Evolutionary conservation across 768 basidiomycete genomes (phyloP).

Genomic region (Gymnopilus junonius): DNA sequence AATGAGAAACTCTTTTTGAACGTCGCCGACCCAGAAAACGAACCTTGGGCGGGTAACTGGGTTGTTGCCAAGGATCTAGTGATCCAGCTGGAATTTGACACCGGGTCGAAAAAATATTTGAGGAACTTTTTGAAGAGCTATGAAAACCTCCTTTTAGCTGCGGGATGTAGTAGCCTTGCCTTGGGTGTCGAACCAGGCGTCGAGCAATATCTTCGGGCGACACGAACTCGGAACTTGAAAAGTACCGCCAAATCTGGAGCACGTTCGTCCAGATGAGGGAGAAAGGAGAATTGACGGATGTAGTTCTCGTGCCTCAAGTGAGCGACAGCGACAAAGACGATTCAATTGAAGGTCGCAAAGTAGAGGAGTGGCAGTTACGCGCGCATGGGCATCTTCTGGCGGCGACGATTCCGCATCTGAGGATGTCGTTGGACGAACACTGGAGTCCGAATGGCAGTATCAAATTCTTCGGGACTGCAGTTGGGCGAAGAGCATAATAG

Average conservation of each 20-base stretch:
- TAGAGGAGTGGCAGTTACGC: not conserved
- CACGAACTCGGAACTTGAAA: not conserved
- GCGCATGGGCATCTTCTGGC: conserved; percentile 15
- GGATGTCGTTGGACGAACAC: conserved; percentile 26
- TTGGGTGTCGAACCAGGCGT: not conserved
- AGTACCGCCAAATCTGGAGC: conserved; percentile 16
- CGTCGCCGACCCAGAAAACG: conserved; percentile 38
- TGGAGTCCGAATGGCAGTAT: conserved; percentile 13
- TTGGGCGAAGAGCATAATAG: conserved; percentile 29
- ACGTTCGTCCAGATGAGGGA: conserved; percentile 38
- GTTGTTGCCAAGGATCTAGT: conserved; percentile 39
- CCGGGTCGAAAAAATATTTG: conserved; percentile 27
- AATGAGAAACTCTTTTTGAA: conserved; percentile 46
- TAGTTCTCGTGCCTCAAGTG: conserved; percentile 29
- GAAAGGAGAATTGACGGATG: conserved; percentile 36
- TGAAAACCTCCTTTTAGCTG: conserved; percentile 33
- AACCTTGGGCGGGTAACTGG: conserved; percentile 40
- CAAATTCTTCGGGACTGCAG: conserved; percentile 17
- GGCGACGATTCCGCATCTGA: conserved; percentile 29
- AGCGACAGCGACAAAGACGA: not conserved
- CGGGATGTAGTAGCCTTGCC: conserved; percentile 28
- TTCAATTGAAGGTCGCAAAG: not conserved
- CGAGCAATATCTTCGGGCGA: not conserved
- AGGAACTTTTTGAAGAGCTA: conserved; percentile 36
- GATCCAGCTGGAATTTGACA: conserved; percentile 35